Evolutionary conservation across 192 early-diverging fungal genomes (phyloP), one percentile per base, ranked within the genome.

Genomic region (Linnemannia zychae): DNA sequence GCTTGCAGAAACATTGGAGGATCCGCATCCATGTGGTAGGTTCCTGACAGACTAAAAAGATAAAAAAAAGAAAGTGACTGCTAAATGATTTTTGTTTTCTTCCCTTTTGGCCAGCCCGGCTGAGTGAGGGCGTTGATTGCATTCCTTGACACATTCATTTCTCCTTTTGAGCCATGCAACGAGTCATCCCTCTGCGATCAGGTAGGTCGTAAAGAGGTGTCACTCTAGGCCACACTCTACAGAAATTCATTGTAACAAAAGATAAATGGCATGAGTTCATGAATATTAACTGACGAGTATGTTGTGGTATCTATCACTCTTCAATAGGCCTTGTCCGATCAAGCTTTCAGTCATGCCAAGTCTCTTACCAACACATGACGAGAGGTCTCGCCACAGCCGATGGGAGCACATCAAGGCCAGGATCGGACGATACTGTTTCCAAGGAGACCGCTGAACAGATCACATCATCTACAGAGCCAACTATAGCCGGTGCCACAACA

Each of bases 321-420:
- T n/a, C 20, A 52, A 52, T 33, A 63, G 57, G 57, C 24, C 24
- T 63, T 31, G 31, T 63, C 57, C 57, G 57, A 63, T 63, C 57
- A 0, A 28, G 57, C 57, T 31, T 31, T n/a, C 57, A 63, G 13
- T 28, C 57, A 63, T 63, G 28, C 28, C 57, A 31, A 13, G 28
- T 28, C 57, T 33, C 57, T 15, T 33, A 63, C 57, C 57, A 63
- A 31, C 28, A 44, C 40, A 3, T 63, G 24, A 33, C 57, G 24
- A 63, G 57, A 63, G 57, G 57, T 63, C 28, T 63, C 11, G 57
- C 57, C 57, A 63, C 57, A 63, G 24, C 57, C 57, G 57, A 63
- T 28, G n/a, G n/a, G n/a, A 11, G 57, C 24, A 28, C 44, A 46
- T 71, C 69, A 22, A 46, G 37, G 13, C 24, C 69, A 71, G 44